Evolutionary conservation across 805 yeast genomes (phyloP), one percentile per base, ranked within the genome.

Genomic region (Candida xiaguanensis): DNA sequence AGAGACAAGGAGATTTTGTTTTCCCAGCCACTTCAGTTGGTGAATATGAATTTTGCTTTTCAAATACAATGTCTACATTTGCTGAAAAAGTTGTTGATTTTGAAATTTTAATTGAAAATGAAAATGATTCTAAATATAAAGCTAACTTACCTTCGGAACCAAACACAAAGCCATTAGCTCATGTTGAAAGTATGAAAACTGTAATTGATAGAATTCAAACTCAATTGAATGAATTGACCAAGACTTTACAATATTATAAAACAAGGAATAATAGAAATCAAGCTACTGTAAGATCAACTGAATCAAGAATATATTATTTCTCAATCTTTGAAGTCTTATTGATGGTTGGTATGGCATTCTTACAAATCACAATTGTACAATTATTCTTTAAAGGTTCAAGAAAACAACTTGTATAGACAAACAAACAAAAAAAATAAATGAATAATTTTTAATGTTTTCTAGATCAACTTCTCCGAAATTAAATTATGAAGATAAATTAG

Each of bases 201-300:
- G 72, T 82, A 2, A 78, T 82, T 17, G 73, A 71, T 41, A 65
- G 63, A 40, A 80, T 85, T 43, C 88, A 82, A 50, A 50, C 56
- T 5, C 82, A 82, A 51, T 68, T 84, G 54, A 75, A 73, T 48
- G 67, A 70, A 9, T 65, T 85, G 45, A 66, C 74, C 50, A 73
- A 73, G 48, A 68, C 80, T 27, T 66, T 91, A 57, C 85, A 82
- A 51, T 85, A 90, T 63, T 89, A 90, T 72, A 85, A 81, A 64
- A 81, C 95, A 9, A 82, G 99, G 69, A 91, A 86, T 63, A 80
- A 80, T 66, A 78, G 98, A 67, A 91, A 91, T 67, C 93, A 87
- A 77, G 78, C 83, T 36, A 87, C 96, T 31, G 96, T 87, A 46
- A 72, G 73, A 60, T 78, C 87, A 36, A 87, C 95, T 23, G 86